These are phyloP conservation scores for Coemansia nantahalensis DNA, from an alignment of 192 early-diverging fungal species.

Conservation along the genomic window DNA sequence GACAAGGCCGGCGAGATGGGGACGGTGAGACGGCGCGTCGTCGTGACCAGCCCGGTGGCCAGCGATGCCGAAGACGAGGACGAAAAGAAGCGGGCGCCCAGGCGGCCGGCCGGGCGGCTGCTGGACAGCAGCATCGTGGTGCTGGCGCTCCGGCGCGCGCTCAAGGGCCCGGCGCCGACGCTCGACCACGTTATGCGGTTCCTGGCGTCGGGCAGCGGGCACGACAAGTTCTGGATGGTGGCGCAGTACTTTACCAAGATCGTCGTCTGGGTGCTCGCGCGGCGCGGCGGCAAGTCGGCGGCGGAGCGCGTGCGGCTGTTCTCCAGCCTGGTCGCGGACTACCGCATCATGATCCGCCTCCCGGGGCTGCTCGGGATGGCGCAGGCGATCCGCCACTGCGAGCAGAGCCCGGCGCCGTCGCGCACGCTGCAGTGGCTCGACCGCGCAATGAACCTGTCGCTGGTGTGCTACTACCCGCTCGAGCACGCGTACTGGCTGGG, in stretches of 20 bases:
- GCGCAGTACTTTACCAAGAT: constrained; percentile 93
- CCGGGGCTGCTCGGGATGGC: constrained; percentile 79
- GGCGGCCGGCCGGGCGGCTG: constrained; percentile 7
- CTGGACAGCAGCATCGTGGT: constrained; percentile 38
- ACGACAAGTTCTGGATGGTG: constrained; percentile 70
- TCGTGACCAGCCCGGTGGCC: too few relatives aligned
- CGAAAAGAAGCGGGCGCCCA: constrained; percentile 4
- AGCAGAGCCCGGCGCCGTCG: constrained; percentile 70
- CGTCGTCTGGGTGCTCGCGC: constrained; percentile 72
- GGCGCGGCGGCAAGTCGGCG: constrained; percentile 56
- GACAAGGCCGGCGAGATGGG: background rate
- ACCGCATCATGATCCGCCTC: constrained; percentile 88
- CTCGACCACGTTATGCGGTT: constrained; percentile 64
- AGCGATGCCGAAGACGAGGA: too few relatives aligned
- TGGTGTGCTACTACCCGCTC: constrained; percentile 90
- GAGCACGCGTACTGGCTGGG: constrained; percentile 96
- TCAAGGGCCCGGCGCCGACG: constrained; percentile 58
- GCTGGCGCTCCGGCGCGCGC: constrained; percentile 40
- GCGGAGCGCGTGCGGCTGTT: constrained; percentile 76
- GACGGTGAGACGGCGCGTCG: background rate
- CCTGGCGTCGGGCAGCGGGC: constrained; percentile 57
- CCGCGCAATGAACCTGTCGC: constrained; percentile 84
- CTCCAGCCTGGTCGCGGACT: constrained; percentile 82
- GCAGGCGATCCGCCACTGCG: constrained; percentile 79
- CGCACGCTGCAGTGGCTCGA: constrained; percentile 63